Evolutionary conservation across 2,329 filamentous ascomycete genomes (phyloP).

Genomic region (Cercospora berteroae): DNA sequence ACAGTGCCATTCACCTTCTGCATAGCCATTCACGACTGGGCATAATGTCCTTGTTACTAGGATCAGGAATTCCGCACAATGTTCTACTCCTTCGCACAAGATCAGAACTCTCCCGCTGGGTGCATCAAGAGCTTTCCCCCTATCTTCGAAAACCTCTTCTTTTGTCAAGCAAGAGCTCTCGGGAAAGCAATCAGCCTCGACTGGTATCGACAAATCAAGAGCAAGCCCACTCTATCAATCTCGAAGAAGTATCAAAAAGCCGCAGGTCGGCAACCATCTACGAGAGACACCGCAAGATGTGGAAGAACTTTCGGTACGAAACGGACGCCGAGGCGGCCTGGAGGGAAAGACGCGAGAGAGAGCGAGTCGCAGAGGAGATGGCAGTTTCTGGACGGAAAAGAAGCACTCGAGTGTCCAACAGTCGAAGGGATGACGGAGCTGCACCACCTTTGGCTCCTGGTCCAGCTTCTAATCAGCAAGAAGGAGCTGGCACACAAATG

Average conservation of each 20-base stretch:
- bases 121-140: not conserved
- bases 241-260: not conserved
- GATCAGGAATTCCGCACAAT: not conserved
- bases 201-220: not conserved
- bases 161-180: not conserved
- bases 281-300: not conserved
- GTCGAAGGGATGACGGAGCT: not conserved
- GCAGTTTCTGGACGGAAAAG: not conserved
- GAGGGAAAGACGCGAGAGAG: not conserved
- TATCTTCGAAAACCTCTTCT: not conserved
- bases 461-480: not conserved
- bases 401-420: not conserved
- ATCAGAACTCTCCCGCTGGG: not conserved
- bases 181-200: not conserved
- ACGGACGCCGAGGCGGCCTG: not conserved
- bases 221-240: not conserved
- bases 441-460: too few relatives aligned
- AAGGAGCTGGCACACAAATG: not conserved
- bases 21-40: not conserved
- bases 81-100: not conserved
- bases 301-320: not conserved
- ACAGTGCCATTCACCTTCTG: not conserved
- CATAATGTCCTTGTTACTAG: not conserved
- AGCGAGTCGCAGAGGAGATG: not conserved
- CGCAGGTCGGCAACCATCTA: not conserved